Evolutionary conservation across 75 land plant species (phyloP), one percentile per base, ranked within the genome.

Genomic region (Selaginella moellendorffii): DNA sequence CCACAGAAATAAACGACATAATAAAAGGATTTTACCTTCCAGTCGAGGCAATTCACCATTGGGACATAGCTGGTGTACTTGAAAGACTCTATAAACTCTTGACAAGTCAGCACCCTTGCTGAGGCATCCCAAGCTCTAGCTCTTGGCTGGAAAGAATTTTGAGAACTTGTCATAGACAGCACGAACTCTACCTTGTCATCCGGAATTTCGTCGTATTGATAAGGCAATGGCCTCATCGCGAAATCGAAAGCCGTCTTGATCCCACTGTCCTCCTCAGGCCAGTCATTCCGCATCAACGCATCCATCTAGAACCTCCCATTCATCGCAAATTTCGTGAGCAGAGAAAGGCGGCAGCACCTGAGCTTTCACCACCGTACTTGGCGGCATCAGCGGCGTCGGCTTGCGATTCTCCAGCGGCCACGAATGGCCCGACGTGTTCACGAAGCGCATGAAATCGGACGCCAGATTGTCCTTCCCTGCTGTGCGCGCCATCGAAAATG

Each of bases 191-290:
- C 78, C 74, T 76, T 61, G 63, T 75, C 70, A 29, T 56, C 63
- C 17, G 53, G 77, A 17, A 74, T 74, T 66, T 77, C 79, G 17
- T 77, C 71, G 23, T 63, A 76, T 54, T 76, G 61, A 20, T 63
- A 31, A 24, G 79, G 79, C n/a, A n/a, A n/a, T n/a, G n/a, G n/a
- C n/a, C n/a, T n/a, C 71, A 68, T 72, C 0, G 79, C 72, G 52
- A 77, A 77, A 30, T 30, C 62, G 53, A 77, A 77, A 22, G 79
- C 79, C 24, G 71, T 68, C 31, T 63, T 73, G 66, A 77, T 68
- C 25, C 79, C 77, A 64, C 79, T 77, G 31, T 73, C 66, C 42
- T 77, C 77, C 30, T 77, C 79, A 17, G 79, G 79, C 79, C 79
- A 77, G 53, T 74, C 77, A 64, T 77, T 77, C 19, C 79, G 65